Conservation (phyloP, 176 grass and related monocot genomes). For the Thinopyrum elongatum region DNA sequence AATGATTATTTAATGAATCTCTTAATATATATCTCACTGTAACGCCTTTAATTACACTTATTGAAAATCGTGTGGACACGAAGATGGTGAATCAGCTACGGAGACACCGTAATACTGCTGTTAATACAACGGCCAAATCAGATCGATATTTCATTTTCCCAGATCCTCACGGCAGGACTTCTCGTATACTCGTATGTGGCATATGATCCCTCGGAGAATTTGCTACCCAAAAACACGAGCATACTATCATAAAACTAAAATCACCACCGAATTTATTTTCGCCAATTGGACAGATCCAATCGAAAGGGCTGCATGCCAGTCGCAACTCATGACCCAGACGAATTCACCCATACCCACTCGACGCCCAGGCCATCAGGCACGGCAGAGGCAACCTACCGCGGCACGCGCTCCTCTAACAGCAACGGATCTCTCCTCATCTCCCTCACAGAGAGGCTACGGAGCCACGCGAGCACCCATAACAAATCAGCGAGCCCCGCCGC, state of each 20-base stretch:
- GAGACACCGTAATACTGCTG: background rate
- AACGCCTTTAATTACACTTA: background rate
- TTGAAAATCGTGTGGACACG: background rate
- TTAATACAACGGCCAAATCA: background rate
- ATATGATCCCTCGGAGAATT: background rate
- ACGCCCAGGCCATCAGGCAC: background rate
- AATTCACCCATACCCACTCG: background rate
- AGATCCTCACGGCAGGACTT: slow-evolving; percentile 4
- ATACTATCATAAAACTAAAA: no score
- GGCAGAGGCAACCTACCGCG: background rate
- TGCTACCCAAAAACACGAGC: background rate
- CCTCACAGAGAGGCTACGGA: background rate
- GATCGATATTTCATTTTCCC: background rate
- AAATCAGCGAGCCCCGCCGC: background rate
- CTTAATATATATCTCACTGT: background rate
- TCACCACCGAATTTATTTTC: background rate
- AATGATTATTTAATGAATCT: background rate
- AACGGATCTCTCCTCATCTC: background rate
- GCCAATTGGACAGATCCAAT: slow-evolving; percentile 12
- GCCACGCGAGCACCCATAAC: background rate
- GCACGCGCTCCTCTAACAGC: background rate
- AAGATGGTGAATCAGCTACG: background rate
- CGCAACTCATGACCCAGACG: background rate
- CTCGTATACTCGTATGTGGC: background rate
- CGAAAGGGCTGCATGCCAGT: background rate